Evolutionary conservation across 2,329 filamentous ascomycete species (phyloP), one percentile per base, ranked within the genome.

Genomic region (Fusarium avenaceum): DNA sequence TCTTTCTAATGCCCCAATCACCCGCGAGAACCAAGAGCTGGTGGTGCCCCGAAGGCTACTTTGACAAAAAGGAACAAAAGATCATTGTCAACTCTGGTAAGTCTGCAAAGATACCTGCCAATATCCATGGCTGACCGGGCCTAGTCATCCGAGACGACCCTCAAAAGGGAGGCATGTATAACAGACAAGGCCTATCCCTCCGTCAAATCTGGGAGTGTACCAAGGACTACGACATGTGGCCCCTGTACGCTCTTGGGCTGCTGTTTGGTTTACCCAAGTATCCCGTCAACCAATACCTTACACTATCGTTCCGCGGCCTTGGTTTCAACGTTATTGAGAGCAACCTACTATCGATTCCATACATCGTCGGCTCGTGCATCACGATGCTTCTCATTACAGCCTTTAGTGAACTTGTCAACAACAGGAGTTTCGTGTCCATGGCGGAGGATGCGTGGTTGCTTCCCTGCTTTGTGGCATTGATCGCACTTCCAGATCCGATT

Each of bases 161-260:
- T 13, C 28, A 30, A 13, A 30, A 30, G 28, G 28, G 28, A 30
- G 28, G 28, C 28, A 30, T 30, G 28, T 30, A 30, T 10, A 30
- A 30, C 28, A 30, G 84, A 35, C 79, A 86, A 73, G 80, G 81
- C 11, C 77, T 86, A 20, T 83, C 80, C 2, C 76, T 79, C 10
- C 73, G 62, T 4, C 76, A 80, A 26, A 80, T 85, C 11, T 84
- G 81, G 80, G 73, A 82, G 33, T 79, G 80, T 20, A 68, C 85
- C 15, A 80, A 79, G 24, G 85, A 87, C 69, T 86, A 83, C 62
- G 82, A 86, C 57, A 80, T 87, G 74, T 87, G 83, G 83, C 82
- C 82, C 1, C 72, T 86, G 2, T 87, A 87, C 59, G 55, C 82
- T 11, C 77, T 85, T 6, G 84, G 83, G 2, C 65, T 86, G 6